Evolutionary conservation across 345 rosid genomes (phyloP).

Genomic region (Tarenaya hassleriana): DNA sequence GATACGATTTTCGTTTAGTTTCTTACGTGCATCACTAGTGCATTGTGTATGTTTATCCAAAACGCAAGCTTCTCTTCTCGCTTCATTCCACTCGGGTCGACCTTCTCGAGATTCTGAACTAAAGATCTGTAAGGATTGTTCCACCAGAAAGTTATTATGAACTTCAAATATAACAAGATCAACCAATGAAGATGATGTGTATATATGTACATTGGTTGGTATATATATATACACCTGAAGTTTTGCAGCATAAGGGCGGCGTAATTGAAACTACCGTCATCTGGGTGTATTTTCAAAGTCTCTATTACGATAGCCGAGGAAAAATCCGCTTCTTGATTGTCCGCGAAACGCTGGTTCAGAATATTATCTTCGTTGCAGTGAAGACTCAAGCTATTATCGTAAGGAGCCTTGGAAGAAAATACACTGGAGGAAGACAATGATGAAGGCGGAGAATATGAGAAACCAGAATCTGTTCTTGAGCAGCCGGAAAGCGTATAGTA

Average conservation of each 20-base stretch:
- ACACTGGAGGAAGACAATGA: slow-evolving; percentile 67
- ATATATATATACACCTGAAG: no score
- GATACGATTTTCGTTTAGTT: not conserved
- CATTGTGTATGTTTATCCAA: slow-evolving; percentile 90
- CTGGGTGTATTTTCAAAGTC: slow-evolving; percentile 47
- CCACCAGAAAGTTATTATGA: not conserved
- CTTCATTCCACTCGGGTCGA: slow-evolving; percentile 70
- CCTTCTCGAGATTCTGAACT: slow-evolving; percentile 67
- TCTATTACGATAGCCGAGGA: slow-evolving; percentile 40
- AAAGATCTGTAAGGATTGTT: slow-evolving; percentile 42
- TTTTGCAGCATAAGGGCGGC: slow-evolving; percentile 56
- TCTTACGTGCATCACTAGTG: slow-evolving; percentile 78
- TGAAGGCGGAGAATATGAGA: slow-evolving; percentile 56
- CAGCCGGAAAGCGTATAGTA: slow-evolving; percentile 59
- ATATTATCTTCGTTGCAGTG: slow-evolving; percentile 40
- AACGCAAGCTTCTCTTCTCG: slow-evolving; percentile 92
- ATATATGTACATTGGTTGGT: no score
- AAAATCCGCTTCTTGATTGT: slow-evolving; percentile 43
- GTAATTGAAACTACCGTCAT: slow-evolving; percentile 52
- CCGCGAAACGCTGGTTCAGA: slow-evolving; percentile 25
- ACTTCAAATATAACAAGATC: not conserved
- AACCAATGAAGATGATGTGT: no score
- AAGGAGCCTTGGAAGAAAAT: slow-evolving; percentile 57
- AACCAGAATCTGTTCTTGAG: slow-evolving; percentile 23
- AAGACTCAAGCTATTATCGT: slow-evolving; percentile 51